These are phyloP conservation scores for Jacaranda copaia DNA, from an alignment of 257 asterid genomes.

Conservation along the genomic window DNA sequence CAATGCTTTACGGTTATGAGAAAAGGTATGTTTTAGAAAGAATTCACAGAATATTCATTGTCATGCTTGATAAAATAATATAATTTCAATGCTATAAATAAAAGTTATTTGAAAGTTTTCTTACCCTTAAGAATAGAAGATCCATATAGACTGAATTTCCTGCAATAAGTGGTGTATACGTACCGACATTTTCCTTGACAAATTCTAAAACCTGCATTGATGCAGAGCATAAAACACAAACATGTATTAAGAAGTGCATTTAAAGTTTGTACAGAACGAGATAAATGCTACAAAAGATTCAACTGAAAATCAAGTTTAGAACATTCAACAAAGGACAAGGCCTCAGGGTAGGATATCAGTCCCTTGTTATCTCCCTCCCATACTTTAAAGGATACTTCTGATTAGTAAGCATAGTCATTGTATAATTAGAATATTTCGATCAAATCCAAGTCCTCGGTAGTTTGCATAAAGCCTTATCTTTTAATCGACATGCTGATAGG, in stretches of 20 bases:
- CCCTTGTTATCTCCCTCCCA: no score
- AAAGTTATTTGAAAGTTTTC: slow-evolving; percentile 5
- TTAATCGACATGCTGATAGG: no score
- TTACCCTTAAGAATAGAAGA: slow-evolving; percentile 63
- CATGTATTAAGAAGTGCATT: neutral
- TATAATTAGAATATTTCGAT: no score
- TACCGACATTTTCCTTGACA: slow-evolving; percentile 58
- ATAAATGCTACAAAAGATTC: neutral
- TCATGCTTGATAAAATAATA: neutral
- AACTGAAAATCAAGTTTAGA: neutral
- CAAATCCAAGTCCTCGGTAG: no score
- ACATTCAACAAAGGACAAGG: neutral
- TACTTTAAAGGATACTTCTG: no score
- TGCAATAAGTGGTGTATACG: slow-evolving; percentile 60
- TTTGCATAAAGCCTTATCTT: no score
- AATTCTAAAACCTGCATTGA: slow-evolving; percentile 61
- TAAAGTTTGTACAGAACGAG: slow-evolving; percentile 2
- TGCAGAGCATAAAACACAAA: slow-evolving; percentile 5
- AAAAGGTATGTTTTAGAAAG: neutral
- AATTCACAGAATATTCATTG: neutral
- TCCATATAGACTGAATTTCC: slow-evolving; percentile 72
- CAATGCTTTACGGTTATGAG: neutral
- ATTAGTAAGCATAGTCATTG: no score
- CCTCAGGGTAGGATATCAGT: no score
- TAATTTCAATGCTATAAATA: neutral